Conservation (phyloP, 129 eudicot species). For the Pseudognaphalium luteoalbum region DNA sequence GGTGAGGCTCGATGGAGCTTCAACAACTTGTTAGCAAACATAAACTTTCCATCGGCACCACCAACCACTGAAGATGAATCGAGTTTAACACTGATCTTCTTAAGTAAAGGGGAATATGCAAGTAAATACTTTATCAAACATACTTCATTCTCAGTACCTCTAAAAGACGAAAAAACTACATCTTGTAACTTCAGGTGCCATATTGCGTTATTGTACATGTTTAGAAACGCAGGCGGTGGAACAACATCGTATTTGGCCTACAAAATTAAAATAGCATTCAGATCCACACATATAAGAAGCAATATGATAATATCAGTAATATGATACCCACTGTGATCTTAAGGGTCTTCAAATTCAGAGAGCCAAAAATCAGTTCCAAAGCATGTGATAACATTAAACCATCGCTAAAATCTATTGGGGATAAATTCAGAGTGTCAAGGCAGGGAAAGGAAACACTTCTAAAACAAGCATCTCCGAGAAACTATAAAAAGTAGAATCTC, state of each 20-base stretch:
- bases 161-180: not conserved
- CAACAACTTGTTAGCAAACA: slow-evolving; percentile 6
- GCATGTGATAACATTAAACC: slow-evolving; percentile 1
- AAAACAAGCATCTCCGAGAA: not conserved
- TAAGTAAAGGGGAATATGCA: not conserved
- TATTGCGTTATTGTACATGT: not conserved
- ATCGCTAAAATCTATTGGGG: not conserved
- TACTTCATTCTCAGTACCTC: not conserved
- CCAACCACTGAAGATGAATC: not conserved
- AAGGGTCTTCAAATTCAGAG: slow-evolving; percentile 6
- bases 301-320: too few species aligned
- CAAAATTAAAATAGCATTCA: not conserved
- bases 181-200: not conserved
- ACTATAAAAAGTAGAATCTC: not conserved
- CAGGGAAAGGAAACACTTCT: not conserved
- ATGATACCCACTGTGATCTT: too few species aligned
- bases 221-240: not conserved
- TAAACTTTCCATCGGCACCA: not conserved
- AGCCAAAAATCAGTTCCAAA: not conserved
- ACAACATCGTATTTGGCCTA: not conserved
- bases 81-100: not conserved
- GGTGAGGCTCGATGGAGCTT: slow-evolving; percentile 1
- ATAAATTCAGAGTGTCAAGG: not conserved
- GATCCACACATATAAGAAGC: too few species aligned
- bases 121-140: not conserved